A percentile compares a stretch with the other conserved stretches of the same genome.
Conservation (phyloP, 208 protist genomes). For the Herpetomonas samuelpessoai region DNA sequence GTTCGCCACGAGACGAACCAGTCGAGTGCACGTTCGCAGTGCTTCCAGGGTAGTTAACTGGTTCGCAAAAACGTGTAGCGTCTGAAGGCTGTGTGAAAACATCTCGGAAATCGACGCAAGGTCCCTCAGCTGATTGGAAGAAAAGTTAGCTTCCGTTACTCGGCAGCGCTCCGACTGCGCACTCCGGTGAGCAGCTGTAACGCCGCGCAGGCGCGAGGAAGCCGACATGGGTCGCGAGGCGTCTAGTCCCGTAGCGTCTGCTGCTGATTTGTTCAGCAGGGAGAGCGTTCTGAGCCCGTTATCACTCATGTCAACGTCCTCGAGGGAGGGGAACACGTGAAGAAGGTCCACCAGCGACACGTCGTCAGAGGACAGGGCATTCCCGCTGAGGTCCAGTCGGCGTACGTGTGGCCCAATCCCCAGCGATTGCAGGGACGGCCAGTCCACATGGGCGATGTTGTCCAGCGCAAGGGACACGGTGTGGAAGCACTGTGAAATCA, state of each 20-base stretch:
- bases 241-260: neutral
- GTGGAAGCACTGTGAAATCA: neutral
- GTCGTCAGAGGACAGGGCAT: neutral
- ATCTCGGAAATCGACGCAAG: conserved; percentile 32
- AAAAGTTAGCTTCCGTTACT: conserved; percentile 46
- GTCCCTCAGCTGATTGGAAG: conserved; percentile 42
- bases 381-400: neutral
- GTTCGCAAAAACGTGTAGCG: conserved; percentile 42
- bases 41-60: conserved; percentile 34
- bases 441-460: neutral
- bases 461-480: neutral
- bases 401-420: no score
- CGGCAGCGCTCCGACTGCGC: conserved; percentile 30
- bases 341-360: no score
- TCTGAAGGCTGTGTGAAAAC: conserved; percentile 28
- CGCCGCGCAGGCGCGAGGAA: conserved; percentile 28
- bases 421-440: neutral
- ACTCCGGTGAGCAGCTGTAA: conserved; percentile 53
- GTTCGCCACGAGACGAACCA: conserved; percentile 42
- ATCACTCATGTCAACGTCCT: neutral
- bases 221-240: neutral
- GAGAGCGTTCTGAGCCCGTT: no score
- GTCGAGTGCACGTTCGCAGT: conserved; percentile 36
- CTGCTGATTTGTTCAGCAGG: no score
- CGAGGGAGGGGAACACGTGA: neutral